Conservation (phyloP, 2,329 filamentous ascomycete genomes). For the Talaromyces sp. region DNA sequence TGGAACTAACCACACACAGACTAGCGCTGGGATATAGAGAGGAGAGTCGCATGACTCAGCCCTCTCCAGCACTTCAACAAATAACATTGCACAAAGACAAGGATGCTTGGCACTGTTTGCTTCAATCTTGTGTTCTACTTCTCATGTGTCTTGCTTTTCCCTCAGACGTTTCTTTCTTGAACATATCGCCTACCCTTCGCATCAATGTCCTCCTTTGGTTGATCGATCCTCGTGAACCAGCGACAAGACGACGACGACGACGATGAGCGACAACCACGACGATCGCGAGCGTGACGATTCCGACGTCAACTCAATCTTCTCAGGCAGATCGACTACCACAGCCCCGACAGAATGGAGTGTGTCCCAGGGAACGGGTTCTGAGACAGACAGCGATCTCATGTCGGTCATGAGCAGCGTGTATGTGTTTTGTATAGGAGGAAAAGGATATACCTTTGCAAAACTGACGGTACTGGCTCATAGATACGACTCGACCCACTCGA, state of each 20-base stretch:
- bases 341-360: slow-evolving; percentile 12
- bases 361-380: neutral
- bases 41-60: neutral
- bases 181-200: neutral
- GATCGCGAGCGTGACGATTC: slow-evolving; percentile 1
- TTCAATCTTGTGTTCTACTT: neutral
- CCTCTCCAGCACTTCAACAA: neutral
- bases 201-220: neutral
- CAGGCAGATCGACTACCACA: slow-evolving; percentile 4
- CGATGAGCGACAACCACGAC: neutral
- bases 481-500: slow-evolving; percentile 13
- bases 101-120: neutral
- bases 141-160: neutral
- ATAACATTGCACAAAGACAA: neutral
- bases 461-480: neutral
- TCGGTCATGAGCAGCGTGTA: slow-evolving; percentile 13
- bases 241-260: neutral
- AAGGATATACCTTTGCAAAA: neutral
- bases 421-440: neutral
- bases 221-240: neutral
- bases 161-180: neutral
- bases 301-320: slow-evolving; percentile 8
- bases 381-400: slow-evolving; percentile 7
- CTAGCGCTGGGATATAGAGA: neutral
- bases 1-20: neutral